Conservation (phyloP, 495 filamentous ascomycete species). For the Aspergillus asperescens region DNA sequence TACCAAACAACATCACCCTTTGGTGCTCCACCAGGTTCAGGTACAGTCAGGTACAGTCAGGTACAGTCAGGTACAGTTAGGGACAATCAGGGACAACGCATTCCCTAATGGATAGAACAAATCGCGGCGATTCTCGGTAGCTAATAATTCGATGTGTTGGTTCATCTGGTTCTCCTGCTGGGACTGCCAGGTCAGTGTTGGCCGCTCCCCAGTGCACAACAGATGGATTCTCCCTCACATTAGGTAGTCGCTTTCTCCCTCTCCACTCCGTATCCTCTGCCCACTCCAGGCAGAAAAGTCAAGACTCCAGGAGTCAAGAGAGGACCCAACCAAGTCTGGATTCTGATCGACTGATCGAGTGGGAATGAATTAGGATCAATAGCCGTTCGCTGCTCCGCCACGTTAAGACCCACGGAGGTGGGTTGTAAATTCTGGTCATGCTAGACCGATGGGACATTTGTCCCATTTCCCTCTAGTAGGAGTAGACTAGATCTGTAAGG, state of each 20-base stretch:
- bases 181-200: neutral
- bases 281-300: neutral
- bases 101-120: neutral
- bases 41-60: too few species aligned
- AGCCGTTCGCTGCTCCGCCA: slow-evolving; percentile 2
- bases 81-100: slow-evolving; percentile 1
- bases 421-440: neutral
- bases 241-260: neutral
- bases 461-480: neutral
- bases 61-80: neutral
- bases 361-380: slow-evolving; percentile 2
- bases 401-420: slow-evolving; percentile 8
- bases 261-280: neutral
- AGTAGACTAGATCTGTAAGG: too few species aligned
- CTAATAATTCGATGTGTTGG: neutral
- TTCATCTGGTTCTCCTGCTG: neutral
- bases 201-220: neutral
- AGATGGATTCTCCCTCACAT: neutral
- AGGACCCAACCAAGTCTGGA: too few species aligned
- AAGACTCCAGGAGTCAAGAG: neutral
- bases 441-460: too few species aligned
- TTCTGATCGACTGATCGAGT: neutral
- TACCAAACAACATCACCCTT: too few species aligned
- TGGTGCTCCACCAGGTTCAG: too few species aligned
- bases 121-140: neutral